Conservation (phyloP, 257 asterid genomes). For the Echium plantagineum region DNA sequence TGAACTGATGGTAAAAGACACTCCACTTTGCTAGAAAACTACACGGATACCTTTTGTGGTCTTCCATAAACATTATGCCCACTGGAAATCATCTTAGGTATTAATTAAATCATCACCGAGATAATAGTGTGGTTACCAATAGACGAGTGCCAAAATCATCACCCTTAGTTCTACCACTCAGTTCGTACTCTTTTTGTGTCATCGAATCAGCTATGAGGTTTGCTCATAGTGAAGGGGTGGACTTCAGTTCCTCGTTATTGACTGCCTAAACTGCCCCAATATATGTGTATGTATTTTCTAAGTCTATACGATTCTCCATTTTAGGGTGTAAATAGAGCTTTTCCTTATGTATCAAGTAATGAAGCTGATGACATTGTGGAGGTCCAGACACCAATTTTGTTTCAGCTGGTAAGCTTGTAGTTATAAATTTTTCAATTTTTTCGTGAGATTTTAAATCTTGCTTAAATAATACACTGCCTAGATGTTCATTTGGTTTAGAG, state of each 20-base stretch:
- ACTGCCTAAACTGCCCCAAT: too few species aligned
- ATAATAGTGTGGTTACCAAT: neutral
- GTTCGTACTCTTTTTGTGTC: neutral
- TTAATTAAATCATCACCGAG: too few species aligned
- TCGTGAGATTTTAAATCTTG: neutral
- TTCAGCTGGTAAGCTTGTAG: constrained; percentile 63
- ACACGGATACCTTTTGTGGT: neutral
- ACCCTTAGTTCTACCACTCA: neutral
- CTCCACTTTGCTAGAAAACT: neutral
- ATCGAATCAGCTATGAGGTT: too few species aligned
- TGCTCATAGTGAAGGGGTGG: too few species aligned
- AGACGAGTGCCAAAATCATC: neutral
- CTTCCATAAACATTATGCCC: neutral
- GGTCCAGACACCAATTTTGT: constrained; percentile 77
- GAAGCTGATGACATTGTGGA: constrained; percentile 78
- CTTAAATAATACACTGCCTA: neutral
- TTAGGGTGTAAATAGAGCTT: constrained; percentile 97
- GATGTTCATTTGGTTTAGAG: neutral
- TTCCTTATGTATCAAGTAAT: constrained; percentile 73
- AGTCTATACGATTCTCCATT: constrained; percentile 7
- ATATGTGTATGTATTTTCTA: too few species aligned
- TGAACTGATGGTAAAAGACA: too few species aligned
- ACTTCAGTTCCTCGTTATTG: too few species aligned
- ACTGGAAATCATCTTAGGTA: neutral
- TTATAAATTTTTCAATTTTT: neutral